Base-by-base conservation (phyloP, 2,329 filamentous ascomycete species). In the Fusarium equiseti region DNA sequence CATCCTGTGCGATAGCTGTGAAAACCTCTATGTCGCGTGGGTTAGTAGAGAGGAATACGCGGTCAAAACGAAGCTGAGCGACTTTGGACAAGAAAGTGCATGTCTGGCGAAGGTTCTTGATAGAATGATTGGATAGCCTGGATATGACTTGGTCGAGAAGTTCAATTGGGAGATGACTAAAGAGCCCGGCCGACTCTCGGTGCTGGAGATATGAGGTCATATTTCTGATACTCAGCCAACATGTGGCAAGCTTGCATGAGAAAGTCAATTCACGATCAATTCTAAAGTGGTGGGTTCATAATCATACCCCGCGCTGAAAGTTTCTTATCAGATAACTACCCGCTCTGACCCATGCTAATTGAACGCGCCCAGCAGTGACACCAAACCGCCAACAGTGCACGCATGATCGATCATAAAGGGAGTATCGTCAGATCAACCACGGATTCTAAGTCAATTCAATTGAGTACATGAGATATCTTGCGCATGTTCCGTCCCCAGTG, bases 21-120 rank as follows among this genome's bases (percentile, higher is more conserved):
- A 76, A 72, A 8, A 74, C 67, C 6, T 66, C 38, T 2, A 74
- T 63, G 24, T 76, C 56, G 16, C n/a, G 57, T 4, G 38, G 58
- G 24, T 73, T 65, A 3, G 71, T 15, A 0, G 72, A 76, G 16
- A 76, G 38, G 10, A 76, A 76, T 0, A 69, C 27, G 1, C 73
- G 69, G 3, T 9, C n/a, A 0, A 69, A 11, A 3, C 32, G 57
- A 0, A 10, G 54, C 0, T 12, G 53, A 18, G 45, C 27, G 7
- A 9, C 8, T 0, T 20, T 13, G 5, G 13, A 8, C 2, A 65
- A 29, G 18, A 10, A 48, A 5, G n/a, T 32, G 26, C 52, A 71
- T 2, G 64, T 52, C 5, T 50, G 44, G 13, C 60, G 69, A 6
- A 72, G 24, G 6, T 20, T 61, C 10, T 69, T 72, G 4, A 71